phyloP scores from a whole-genome alignment of 495 filamentous ascomycete species.

The Xylaria acuta region DNA sequence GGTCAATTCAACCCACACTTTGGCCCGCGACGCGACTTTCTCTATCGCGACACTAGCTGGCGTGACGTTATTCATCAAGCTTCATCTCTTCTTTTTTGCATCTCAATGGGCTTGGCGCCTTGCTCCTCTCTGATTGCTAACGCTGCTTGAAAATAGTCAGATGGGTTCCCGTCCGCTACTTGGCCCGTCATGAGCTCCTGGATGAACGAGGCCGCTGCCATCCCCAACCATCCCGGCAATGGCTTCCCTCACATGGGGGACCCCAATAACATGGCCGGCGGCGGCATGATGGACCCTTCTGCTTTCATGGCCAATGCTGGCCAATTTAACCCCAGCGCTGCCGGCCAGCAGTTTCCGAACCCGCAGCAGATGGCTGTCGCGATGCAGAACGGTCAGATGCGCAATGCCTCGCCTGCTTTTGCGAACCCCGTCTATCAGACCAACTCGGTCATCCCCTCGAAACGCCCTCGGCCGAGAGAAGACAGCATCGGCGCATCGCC shows the following conservation, averaged over 20 bases:
- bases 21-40: constrained; percentile 59
- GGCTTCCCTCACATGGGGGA: constrained; percentile 70
- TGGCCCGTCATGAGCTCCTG: constrained; percentile 76
- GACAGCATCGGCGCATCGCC: constrained; percentile 86
- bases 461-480: constrained; percentile 80
- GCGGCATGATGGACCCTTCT: constrained; percentile 61
- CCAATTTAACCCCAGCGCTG: constrained; percentile 57
- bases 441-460: constrained; percentile 84
- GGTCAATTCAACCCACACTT: constrained; percentile 29
- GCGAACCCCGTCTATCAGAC: constrained; percentile 73
- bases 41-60: constrained; percentile 58
- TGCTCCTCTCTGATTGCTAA: constrained; percentile 51
- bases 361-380: constrained; percentile 68
- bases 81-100: constrained; percentile 33
- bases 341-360: constrained; percentile 57
- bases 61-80: constrained; percentile 49
- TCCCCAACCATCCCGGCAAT: constrained; percentile 78
- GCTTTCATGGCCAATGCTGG: constrained; percentile 58
- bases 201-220: constrained; percentile 77
- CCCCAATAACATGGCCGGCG: constrained; percentile 53
- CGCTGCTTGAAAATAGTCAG: constrained; percentile 52
- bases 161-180: constrained; percentile 51
- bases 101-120: constrained; percentile 42
- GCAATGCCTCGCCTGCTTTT: constrained; percentile 81
- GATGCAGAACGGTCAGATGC: constrained; percentile 84